A percentile compares a stretch with the other conserved stretches of the same genome.
phyloP scores from a whole-genome alignment of 305 asterid genomes.

The Petunia hybrid region DNA sequence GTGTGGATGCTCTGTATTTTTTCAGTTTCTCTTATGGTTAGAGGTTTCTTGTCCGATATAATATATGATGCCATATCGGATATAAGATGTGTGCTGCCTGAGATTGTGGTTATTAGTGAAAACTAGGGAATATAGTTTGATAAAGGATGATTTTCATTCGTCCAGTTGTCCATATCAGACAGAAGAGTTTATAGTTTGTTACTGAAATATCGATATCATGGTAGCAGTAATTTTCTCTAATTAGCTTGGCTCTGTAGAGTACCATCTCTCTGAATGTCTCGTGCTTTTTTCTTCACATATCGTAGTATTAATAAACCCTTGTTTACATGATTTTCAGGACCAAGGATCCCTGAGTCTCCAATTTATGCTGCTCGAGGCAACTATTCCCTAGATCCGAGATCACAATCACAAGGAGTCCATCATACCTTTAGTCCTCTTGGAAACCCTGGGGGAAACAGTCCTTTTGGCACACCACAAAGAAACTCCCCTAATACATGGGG shows the following conservation, averaged over 20 bases:
- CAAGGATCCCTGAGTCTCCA: constrained; percentile 43
- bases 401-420: constrained; percentile 42
- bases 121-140: not conserved
- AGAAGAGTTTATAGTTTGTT: not conserved
- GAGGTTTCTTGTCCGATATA: constrained; percentile 12
- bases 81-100: not conserved
- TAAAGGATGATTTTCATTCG: not conserved
- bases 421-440: constrained; percentile 38
- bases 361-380: constrained; percentile 44
- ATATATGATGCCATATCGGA: not conserved
- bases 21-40: not conserved
- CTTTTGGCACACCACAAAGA: constrained; percentile 47
- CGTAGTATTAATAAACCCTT: not conserved
- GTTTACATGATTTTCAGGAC: constrained; percentile 49
- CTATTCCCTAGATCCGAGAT: constrained; percentile 45
- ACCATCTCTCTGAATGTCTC: not conserved
- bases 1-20: not conserved
- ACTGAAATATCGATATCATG: constrained; percentile 11
- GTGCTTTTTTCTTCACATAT: not conserved
- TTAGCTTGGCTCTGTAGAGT: not conserved
- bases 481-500: constrained; percentile 44
- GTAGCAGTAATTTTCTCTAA: constrained; percentile 19
- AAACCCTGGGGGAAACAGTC: constrained; percentile 43
- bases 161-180: not conserved
- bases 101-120: not conserved